Conservation (phyloP, 1,284 basidiomycete species). For the Marasmius fiardii region DNA sequence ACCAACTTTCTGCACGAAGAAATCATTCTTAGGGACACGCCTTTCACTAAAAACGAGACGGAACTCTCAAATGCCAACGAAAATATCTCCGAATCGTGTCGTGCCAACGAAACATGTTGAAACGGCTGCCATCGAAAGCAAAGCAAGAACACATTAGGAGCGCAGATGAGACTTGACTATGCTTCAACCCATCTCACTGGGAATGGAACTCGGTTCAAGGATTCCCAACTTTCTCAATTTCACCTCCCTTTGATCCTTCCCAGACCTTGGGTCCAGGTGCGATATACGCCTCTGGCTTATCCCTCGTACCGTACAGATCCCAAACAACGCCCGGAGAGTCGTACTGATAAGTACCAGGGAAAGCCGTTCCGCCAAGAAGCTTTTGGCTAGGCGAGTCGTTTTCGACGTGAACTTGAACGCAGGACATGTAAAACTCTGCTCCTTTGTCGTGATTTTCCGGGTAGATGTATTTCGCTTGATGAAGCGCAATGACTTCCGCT, state of each 20-base stretch:
- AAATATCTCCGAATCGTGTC: too few species aligned
- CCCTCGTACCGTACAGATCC: not conserved
- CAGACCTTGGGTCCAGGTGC: constrained; percentile 5
- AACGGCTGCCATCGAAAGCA: too few species aligned
- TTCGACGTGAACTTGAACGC: constrained; percentile 25
- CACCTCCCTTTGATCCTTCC: constrained; percentile 3
- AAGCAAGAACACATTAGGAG: too few species aligned
- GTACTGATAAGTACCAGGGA: constrained; percentile 21
- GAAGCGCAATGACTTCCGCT: constrained; percentile 31
- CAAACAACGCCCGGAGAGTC: not conserved
- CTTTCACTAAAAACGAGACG: too few species aligned
- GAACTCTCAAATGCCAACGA: too few species aligned
- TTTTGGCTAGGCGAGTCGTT: constrained; percentile 21
- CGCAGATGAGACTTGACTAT: too few species aligned
- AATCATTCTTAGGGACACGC: too few species aligned
- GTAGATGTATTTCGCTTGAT: constrained; percentile 27
- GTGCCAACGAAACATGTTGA: too few species aligned
- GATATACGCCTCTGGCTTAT: not conserved
- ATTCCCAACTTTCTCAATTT: not conserved
- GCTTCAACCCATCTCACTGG: too few species aligned
- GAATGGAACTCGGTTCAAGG: too few species aligned
- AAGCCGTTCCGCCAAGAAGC: constrained; percentile 26
- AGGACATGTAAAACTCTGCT: constrained; percentile 31
- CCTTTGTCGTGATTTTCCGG: constrained; percentile 24
- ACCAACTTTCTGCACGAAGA: too few species aligned